These are phyloP conservation scores for Ceratocystis cubensis DNA, from an alignment of 2,329 filamentous ascomycete species.

Conservation along the genomic window DNA sequence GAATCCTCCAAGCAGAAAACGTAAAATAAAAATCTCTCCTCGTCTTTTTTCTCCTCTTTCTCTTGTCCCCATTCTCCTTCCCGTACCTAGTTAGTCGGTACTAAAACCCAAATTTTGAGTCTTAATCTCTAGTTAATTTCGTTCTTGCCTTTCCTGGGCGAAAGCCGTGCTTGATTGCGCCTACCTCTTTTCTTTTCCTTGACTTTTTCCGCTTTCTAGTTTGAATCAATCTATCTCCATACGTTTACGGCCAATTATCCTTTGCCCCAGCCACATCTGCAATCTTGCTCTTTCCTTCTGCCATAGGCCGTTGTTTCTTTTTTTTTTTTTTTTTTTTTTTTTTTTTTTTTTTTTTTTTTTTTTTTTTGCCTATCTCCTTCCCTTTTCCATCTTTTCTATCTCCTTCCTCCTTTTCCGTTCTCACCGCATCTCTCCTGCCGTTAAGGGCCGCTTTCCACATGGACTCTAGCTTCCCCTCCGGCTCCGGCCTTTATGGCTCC, in stretches of 20 bases:
- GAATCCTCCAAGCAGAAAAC: background rate
- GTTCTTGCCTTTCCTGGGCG: background rate
- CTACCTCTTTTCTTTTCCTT: background rate
- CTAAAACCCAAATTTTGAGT: background rate
- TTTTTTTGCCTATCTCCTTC: background rate
- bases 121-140: background rate
- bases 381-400: background rate
- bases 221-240: background rate
- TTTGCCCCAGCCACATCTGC: background rate
- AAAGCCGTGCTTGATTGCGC: background rate
- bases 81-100: background rate
- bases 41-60: background rate
- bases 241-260: background rate
- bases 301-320: too few species aligned
- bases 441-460: background rate
- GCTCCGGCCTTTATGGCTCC: slow-evolving; percentile 4
- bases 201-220: background rate
- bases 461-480: slow-evolving; percentile 5
- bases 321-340: background rate
- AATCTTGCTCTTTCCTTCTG: background rate
- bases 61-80: background rate
- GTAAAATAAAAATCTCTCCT: slow-evolving; percentile 1
- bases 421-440: background rate
- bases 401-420: background rate
- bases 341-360: background rate